A percentile compares a stretch with the other conserved stretches of the same genome.
Evolutionary conservation across 2,329 filamentous ascomycete species (phyloP).

Genomic region (Penicillium sp.): DNA sequence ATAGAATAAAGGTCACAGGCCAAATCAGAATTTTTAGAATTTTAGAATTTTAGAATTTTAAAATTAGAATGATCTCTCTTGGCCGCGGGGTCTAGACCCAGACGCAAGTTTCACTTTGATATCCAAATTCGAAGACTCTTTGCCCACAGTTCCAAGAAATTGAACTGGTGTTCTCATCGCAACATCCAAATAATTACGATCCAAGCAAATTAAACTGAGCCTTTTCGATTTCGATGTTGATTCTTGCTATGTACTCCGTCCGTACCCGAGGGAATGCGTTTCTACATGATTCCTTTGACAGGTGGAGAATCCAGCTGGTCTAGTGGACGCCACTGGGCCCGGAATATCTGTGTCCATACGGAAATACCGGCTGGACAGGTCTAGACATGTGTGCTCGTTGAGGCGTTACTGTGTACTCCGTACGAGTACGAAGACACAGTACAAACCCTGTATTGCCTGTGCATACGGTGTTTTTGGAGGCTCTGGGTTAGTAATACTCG

Average conservation of each 20-base stretch:
- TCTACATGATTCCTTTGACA: slow-evolving; percentile 6
- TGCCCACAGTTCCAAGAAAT: not conserved
- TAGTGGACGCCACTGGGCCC: slow-evolving; percentile 22
- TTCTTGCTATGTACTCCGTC: not conserved
- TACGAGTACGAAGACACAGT: not conserved
- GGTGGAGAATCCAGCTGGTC: slow-evolving; percentile 15
- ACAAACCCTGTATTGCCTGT: not conserved
- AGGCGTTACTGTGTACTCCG: not conserved
- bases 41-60: slow-evolving; percentile 3
- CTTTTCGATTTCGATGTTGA: not conserved
- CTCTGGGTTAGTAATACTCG: not conserved
- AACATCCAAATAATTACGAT: not conserved
- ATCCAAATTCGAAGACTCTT: not conserved
- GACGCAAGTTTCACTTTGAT: slow-evolving; percentile 7
- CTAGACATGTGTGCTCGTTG: slow-evolving; percentile 1
- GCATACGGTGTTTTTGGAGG: not conserved
- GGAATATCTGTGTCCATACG: slow-evolving; percentile 8
- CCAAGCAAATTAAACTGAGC: not conserved
- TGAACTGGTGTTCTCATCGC: not conserved
- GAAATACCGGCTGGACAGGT: not conserved
- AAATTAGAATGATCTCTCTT: not conserved
- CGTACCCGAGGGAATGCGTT: slow-evolving; percentile 9
- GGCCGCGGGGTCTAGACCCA: slow-evolving; percentile 6
- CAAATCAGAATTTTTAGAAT: slow-evolving; percentile 2
- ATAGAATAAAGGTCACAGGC: not conserved